Conservation (phyloP, 2,329 filamentous ascomycete genomes). For the Harringtonia lauricola region DNA sequence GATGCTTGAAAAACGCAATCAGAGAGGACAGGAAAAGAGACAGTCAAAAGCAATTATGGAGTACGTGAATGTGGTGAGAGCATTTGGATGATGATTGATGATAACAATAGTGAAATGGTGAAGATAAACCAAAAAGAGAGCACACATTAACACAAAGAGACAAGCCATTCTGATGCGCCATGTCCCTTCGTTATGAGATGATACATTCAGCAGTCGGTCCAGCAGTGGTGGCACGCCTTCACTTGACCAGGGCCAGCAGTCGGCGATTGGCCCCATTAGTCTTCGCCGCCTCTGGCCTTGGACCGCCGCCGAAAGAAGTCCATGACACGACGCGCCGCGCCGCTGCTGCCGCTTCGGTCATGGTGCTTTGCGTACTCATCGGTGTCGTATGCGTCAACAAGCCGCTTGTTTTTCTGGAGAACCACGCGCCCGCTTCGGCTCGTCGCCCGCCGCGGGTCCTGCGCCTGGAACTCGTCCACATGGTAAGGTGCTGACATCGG, state of each 20-base stretch:
- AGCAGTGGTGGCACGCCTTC: background rate
- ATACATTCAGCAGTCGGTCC: background rate
- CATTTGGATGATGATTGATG: background rate
- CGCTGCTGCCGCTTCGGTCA: conserved; percentile 70
- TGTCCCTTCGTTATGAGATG: background rate
- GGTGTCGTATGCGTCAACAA: conserved; percentile 79
- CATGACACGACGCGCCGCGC: conserved; percentile 88
- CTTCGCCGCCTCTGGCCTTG: conserved; percentile 55
- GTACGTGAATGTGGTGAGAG: too few species aligned
- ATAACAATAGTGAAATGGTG: background rate
- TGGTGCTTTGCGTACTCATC: conserved; percentile 47
- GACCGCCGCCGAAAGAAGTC: conserved; percentile 91
- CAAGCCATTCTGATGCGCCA: conserved; percentile 1
- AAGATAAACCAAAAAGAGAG: background rate
- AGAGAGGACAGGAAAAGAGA: background rate
- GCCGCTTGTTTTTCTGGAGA: conserved; percentile 78
- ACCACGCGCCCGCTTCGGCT: conserved; percentile 33
- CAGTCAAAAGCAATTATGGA: background rate
- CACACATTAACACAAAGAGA: background rate
- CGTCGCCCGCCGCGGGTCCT: conserved; percentile 26
- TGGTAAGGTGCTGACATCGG: conserved; percentile 33
- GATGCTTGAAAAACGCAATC: background rate
- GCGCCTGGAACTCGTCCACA: conserved; percentile 30
- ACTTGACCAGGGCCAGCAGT: background rate
- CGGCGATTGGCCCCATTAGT: conserved; percentile 22